phyloP scores from a whole-genome alignment of 2,329 filamentous ascomycete genomes.

The Exophiala alcalophila region DNA sequence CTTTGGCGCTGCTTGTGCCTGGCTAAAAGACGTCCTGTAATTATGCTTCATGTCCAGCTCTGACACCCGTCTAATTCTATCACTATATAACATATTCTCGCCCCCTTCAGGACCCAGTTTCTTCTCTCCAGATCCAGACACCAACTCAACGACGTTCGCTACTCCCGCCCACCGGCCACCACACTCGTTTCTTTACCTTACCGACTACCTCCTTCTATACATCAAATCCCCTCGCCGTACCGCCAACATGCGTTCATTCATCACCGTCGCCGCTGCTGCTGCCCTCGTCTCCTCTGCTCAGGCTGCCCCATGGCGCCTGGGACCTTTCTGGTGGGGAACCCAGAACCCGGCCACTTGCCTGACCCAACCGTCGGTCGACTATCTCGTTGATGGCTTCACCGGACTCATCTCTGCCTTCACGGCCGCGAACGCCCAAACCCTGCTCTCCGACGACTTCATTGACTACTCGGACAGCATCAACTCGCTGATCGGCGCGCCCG shows the following conservation, averaged over 20 bases:
- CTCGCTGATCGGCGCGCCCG: slow-evolving; percentile 30
- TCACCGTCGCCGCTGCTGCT: slow-evolving; percentile 18
- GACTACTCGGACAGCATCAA: slow-evolving; percentile 39
- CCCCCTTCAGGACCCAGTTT: neutral
- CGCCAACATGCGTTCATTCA: slow-evolving; percentile 24
- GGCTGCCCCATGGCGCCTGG: slow-evolving; percentile 18
- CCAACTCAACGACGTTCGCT: slow-evolving; percentile 8
- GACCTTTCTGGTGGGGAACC: slow-evolving; percentile 14
- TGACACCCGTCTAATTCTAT: too few species aligned
- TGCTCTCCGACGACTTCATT: slow-evolving; percentile 32
- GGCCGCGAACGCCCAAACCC: slow-evolving; percentile 14
- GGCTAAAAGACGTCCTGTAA: too few species aligned
- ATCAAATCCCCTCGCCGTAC: neutral
- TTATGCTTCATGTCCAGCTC: too few species aligned
- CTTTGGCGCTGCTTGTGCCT: too few species aligned
- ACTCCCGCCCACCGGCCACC: neutral
- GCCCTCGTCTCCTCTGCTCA: slow-evolving; percentile 21
- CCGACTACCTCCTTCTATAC: slow-evolving; percentile 1
- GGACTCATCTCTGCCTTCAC: slow-evolving; percentile 24
- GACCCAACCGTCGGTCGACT: slow-evolving; percentile 11
- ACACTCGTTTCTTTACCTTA: slow-evolving; percentile 7
- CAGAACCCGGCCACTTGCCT: slow-evolving; percentile 21
- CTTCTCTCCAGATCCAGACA: neutral
- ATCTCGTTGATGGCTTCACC: slow-evolving; percentile 21
- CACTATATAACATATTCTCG: slow-evolving; percentile 9